Evolutionary conservation across 139 green algal genomes (phyloP), one percentile per base, ranked within the genome.

Genomic region (Chlorella sp.): DNA sequence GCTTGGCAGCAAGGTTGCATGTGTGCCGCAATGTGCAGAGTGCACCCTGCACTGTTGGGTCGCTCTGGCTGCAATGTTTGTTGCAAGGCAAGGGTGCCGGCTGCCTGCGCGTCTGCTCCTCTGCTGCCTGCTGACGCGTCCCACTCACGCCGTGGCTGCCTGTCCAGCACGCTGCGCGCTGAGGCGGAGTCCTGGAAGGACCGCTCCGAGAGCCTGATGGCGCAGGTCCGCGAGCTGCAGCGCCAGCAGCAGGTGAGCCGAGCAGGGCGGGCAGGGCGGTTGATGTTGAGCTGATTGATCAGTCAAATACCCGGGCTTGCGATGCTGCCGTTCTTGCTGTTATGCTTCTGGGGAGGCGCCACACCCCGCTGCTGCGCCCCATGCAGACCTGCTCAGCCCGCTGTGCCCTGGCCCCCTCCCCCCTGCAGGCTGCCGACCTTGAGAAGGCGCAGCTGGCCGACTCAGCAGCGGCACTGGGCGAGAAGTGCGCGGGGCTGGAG

Each of bases 151-250:
- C 26, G 28, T 7, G 5, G 28, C 60, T 38, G 16, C 16, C 11
- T 34, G 60, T 69, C 24, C 60, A n/a, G 60, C 44, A 64, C 44
- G 9, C 77, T 83, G 58, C 56, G 40, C 13, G 40, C 77, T 8
- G 77, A 83, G 77, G 56, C n/a, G 28, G 77, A 73, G 60, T 58
- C 40, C 40, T 83, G 77, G 77, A 40, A 46, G 60, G 77, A 83
- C 60, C 58, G 60, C 20, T 44, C 26, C 11, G 77, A 83, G 60
- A 56, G 24, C 34, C 40, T 83, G 40, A 74, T 74, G 77, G 38
- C 34, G 6, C 77, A 83, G 67, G 60, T 83, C 24, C 65, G 65
- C 26, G 77, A 83, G 77, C 40, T 83, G 77, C 77, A 83, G 77
- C 77, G 77, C 28, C 34, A 34, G 38, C 58, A 60, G 58, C 58